Base-by-base conservation (phyloP, 2,329 filamentous ascomycete genomes). In the Pezicula rhizophila region DNA sequence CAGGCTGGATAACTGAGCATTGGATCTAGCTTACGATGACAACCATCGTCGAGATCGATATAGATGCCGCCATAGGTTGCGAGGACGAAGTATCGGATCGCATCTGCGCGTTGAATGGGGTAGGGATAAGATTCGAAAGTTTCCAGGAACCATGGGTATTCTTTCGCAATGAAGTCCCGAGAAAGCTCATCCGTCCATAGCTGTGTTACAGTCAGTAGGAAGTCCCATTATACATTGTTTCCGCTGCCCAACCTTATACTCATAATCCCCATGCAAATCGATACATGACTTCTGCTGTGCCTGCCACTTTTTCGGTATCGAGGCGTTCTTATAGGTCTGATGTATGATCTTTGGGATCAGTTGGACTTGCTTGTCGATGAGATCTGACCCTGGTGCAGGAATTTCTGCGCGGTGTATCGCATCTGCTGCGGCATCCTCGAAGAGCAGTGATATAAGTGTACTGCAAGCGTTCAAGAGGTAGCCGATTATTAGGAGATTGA, bases 31-130 rank as follows among this genome's bases (percentile, higher is more conserved):
- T 55, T 55, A 12, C 64, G 55, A 26, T 61, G 60, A 51, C 64
- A 66, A 11, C 63, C 63, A 47, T 66, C 62, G 66, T 93, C 87
- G 42, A 92, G 70, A 61, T 93, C 87, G 57, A 92, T 82, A 66
- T 92, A 92, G 48, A 89, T 82, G 37, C 88, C 88, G 48, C 88
- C 88, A 63, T 80, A 91, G 66, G 88, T 80, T 46, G 82, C 76
- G 28, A 93, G 74, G 17, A 90, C 75, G 63, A 92, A 91, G 69
- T 92, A 92, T 45, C 87, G 79, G 59, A 92, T 86, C 5, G 85
- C 75, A 62, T 92, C 87, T 48, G 87, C 85, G 52, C 86, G 79
- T 68, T 91, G 85, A 55, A 92, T 89, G 11, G 84, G 81, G 65
- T 84, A 87, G 28, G 73, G 75, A 68, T 91, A 92, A 60, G 75